Percentiles rank a stretch among this genome's conserved stretches.
Evolutionary conservation across 345 rosid species (phyloP).

Genomic region (Syzygium grande): DNA sequence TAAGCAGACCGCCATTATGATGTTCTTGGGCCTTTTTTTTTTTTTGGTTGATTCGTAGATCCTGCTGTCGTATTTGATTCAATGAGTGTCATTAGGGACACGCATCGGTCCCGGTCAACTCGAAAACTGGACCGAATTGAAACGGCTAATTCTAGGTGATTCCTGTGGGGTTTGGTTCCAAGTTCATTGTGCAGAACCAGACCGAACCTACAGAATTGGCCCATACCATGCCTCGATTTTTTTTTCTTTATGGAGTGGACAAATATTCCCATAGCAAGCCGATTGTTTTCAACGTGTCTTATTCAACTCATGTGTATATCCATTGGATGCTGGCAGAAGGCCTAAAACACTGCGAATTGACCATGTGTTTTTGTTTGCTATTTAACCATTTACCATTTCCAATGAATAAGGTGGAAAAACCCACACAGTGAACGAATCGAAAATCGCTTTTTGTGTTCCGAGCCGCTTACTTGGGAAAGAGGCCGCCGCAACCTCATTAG

Average conservation of each 20-base stretch:
- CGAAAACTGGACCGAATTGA: accelerated
- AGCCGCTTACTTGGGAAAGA: neutral
- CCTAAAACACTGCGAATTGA: neutral
- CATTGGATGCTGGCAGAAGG: neutral
- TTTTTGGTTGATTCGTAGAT: neutral
- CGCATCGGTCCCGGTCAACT: neutral
- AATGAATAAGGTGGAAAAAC: neutral
- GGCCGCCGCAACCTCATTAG: neutral
- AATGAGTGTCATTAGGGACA: too few species aligned
- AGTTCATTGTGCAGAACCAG: accelerated
- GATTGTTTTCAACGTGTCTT: neutral
- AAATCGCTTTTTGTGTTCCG: neutral
- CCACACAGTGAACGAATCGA: neutral
- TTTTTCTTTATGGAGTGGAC: neutral
- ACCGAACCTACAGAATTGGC: neutral
- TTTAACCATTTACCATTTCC: neutral
- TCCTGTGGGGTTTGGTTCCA: neutral
- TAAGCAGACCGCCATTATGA: neutral
- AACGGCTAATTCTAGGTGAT: neutral
- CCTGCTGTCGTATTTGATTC: neutral
- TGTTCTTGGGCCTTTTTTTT: neutral
- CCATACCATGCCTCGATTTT: neutral
- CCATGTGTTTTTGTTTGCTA: neutral
- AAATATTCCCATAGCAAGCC: neutral
- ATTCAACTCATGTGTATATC: neutral